These are phyloP conservation scores for Pleurotus sapidus DNA, from an alignment of 768 basidiomycete species.

Conservation along the genomic window DNA sequence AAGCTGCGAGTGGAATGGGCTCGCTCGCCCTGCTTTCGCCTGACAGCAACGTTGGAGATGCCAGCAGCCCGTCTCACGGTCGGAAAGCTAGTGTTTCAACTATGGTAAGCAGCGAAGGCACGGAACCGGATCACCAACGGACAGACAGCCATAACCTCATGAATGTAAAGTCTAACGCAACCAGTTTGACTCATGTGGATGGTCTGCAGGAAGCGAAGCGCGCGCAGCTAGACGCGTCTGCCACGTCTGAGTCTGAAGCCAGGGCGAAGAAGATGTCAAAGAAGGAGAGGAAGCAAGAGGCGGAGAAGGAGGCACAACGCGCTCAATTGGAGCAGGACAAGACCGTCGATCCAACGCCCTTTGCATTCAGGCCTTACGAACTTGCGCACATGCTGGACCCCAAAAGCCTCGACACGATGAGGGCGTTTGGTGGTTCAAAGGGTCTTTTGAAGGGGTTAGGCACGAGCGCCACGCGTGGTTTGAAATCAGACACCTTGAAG, in stretches of 20 bases:
- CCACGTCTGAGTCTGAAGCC: slow-evolving; percentile 15
- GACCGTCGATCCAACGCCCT: slow-evolving; percentile 63
- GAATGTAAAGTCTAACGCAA: slow-evolving; percentile 37
- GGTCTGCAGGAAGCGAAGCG: slow-evolving; percentile 17
- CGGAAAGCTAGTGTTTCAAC: slow-evolving; percentile 63
- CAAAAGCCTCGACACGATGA: slow-evolving; percentile 69
- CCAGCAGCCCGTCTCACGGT: slow-evolving; percentile 30
- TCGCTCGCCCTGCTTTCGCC: slow-evolving; percentile 50
- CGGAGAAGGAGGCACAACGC: slow-evolving; percentile 24
- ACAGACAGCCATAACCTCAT: slow-evolving; percentile 23
- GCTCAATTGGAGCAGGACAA: slow-evolving; percentile 38
- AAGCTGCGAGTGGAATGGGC: slow-evolving; percentile 47
- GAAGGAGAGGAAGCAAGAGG: slow-evolving; percentile 20
- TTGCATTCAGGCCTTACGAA: slow-evolving; percentile 65
- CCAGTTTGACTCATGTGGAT: slow-evolving; percentile 31
- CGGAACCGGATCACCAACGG: slow-evolving; percentile 44
- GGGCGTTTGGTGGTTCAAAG: slow-evolving; percentile 65
- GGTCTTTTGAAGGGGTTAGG: slow-evolving; percentile 74
- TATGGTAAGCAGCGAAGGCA: slow-evolving; percentile 45
- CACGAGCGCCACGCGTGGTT: slow-evolving; percentile 52
- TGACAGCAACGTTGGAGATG: slow-evolving; percentile 19
- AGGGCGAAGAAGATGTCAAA: slow-evolving; percentile 23
- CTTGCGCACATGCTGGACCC: slow-evolving; percentile 90
- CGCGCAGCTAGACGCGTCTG: slow-evolving; percentile 16
- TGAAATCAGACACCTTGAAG: slow-evolving; percentile 5